Evolutionary conservation across 2,329 filamentous ascomycete genomes (phyloP), one percentile per base, ranked within the genome.

Genomic region (Exophiala alcalophila): DNA sequence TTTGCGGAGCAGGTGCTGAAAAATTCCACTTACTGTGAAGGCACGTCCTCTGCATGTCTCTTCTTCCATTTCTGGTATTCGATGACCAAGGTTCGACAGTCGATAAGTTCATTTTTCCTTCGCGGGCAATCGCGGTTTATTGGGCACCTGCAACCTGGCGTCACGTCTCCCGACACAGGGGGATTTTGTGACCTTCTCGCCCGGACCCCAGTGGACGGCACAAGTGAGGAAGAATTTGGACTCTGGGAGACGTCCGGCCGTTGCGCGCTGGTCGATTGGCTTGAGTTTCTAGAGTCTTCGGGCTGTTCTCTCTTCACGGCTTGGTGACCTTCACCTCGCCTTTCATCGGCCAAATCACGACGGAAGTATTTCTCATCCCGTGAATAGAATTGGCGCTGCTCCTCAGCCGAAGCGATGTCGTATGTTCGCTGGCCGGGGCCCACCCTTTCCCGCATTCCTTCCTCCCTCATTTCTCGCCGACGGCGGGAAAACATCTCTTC

Each of bases 21-120:
- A n/a, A n/a, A n/a, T n/a, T 31, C 15, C 11, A 44, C 48, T 41
- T 41, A 49, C 50, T 12, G 12, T 34, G 24, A 30, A 11, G 16
- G 8, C 26, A 12, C 15, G 12, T 35, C 32, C 20, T 34, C 29
- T 19, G 16, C 29, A 24, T 44, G 29, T 11, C 16, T 16, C n/a
- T 34, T 36, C 15, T 33, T 20, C 49, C 40, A 44, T 15, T 30
- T 31, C 9, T 41, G 14, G 11, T 16, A 40, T 16, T 53, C 47
- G 5, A 29, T 29, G 2, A 55, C 50, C 16, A 55, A 24, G 1
- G 44, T 36, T 3, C 50, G 48, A 30, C 52, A 55, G 31, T 55
- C 52, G 9, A 49, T 25, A 5, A 34, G 20, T n/a, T 39, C 14
- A 14, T 45, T 19, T 4, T 20, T 12, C 31, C 32, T 53, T 3